phyloP scores from a whole-genome alignment of 768 basidiomycete species.

The Boletus reticulatus region DNA sequence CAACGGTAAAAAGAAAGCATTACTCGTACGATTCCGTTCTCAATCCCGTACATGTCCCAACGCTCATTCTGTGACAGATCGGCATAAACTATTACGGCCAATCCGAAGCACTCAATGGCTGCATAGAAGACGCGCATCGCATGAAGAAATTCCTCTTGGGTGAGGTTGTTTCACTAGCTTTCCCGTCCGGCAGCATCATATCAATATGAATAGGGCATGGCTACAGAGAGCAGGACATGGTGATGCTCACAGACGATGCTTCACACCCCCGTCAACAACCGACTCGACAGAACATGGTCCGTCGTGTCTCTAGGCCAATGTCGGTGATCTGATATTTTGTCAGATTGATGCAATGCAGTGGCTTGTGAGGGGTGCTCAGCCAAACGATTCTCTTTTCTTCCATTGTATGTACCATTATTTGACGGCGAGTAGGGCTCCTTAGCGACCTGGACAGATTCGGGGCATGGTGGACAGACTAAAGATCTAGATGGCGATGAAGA shows the following conservation, averaged over 20 bases:
- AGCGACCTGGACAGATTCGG: constrained; percentile 58
- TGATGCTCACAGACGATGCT: constrained; percentile 80
- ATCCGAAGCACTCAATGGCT: constrained; percentile 68
- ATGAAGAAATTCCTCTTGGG: constrained; percentile 73
- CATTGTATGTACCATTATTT: constrained; percentile 55
- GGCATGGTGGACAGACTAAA: constrained; percentile 89
- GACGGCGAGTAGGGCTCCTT: neutral
- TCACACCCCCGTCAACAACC: constrained; percentile 61
- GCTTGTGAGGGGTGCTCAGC: constrained; percentile 78
- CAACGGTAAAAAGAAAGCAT: constrained; percentile 81
- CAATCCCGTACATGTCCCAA: neutral
- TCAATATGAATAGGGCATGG: constrained; percentile 32
- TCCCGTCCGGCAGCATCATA: neutral
- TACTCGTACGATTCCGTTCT: constrained; percentile 57
- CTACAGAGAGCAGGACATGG: constrained; percentile 79
- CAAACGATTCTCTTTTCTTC: constrained; percentile 88
- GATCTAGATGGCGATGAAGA: constrained; percentile 82
- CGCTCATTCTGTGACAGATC: constrained; percentile 46
- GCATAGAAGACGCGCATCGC: constrained; percentile 89
- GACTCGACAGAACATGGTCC: constrained; percentile 77
- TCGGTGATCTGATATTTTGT: neutral
- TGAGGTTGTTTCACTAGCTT: constrained; percentile 33
- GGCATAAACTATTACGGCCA: constrained; percentile 87
- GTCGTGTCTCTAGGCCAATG: constrained; percentile 19
- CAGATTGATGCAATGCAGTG: constrained; percentile 83